Base-by-base conservation (phyloP, 805 yeast species). In the Yamadazyma endophytica region DNA sequence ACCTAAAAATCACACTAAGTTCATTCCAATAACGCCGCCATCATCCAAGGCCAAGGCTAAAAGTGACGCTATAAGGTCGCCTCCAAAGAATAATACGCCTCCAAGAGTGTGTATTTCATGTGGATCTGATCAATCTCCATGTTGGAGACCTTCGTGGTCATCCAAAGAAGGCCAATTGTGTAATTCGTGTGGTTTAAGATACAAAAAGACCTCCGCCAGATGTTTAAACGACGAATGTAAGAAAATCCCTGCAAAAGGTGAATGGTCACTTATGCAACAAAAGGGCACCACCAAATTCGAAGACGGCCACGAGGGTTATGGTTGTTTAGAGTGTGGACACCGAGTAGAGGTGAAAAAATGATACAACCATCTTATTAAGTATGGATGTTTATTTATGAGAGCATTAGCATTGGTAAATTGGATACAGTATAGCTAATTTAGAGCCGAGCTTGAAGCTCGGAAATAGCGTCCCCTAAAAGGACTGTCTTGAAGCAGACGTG, bases 81-180 rank as follows among this genome's bases (percentile, higher is more conserved):
- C 68, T 4, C 54, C 64, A 14, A 47, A 47, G 29, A 25, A 33
- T 15, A 54, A 43, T 33, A 48, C 46, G 21, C 42, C 50, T 20
- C 54, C 60, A 9, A 70, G 95, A 44, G 73, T 72, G 32, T 90
- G 98, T 53, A 79, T 90, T 17, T 86, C 96, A 5, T 90, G 98
- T 60, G 87, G 88, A 5, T 77, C 92, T 1, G 82, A 79, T 34
- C 92, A 84, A 46, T 84, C 95, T 5, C 98, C 98, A 4, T 90
- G 98, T 58, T 90, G 98, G 98, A 75, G 98, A 52, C 98, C 98
- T 1, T 82, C 95, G 4, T 90, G 98, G 98, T 79, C 90, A 3
- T 68, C 78, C 17, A 68, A 79, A 43, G 87, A 83, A 40, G 97
- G 97, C n/a, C 97, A 89, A 62, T 70, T 90, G 44, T 90, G 98